Percentiles rank a stretch among this genome's conserved stretches.
phyloP scores from a whole-genome alignment of 139 green algal genomes.

The Coccomyxa sp. region DNA sequence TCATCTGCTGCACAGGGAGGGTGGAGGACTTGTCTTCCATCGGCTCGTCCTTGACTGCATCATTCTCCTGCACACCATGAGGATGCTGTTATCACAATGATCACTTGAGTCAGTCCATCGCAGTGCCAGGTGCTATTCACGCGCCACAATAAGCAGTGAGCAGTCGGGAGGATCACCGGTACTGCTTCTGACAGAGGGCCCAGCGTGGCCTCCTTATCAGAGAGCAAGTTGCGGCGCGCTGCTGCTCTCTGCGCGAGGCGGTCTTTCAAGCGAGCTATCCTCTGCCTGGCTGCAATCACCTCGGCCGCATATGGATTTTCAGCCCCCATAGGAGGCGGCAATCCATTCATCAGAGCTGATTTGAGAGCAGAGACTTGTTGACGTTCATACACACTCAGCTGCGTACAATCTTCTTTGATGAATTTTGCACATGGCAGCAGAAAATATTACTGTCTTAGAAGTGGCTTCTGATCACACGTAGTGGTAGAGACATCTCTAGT shows the following conservation, averaged over 20 bases:
- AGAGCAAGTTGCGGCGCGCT: background rate
- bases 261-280: constrained; percentile 13
- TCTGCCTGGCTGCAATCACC: constrained; percentile 7
- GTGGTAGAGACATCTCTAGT: too few relatives aligned
- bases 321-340: background rate
- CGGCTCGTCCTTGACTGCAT: background rate
- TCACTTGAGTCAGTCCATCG: background rate
- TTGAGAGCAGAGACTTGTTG: too few relatives aligned
- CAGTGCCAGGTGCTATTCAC: background rate
- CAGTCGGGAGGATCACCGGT: too few relatives aligned
- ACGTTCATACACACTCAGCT: too few relatives aligned
- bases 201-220: background rate
- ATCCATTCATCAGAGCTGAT: too few relatives aligned
- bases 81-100: background rate
- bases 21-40: background rate
- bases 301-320: constrained; percentile 14
- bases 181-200: too few relatives aligned
- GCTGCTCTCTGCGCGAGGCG: background rate
- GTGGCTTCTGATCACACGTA: too few relatives aligned
- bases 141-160: background rate
- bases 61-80: background rate
- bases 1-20: constrained; percentile 14
- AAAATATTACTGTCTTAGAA: too few relatives aligned
- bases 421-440: too few relatives aligned
- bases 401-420: too few relatives aligned